Conservation (phyloP, 2,329 filamentous ascomycete species). For the Epichloe coenophiala region DNA sequence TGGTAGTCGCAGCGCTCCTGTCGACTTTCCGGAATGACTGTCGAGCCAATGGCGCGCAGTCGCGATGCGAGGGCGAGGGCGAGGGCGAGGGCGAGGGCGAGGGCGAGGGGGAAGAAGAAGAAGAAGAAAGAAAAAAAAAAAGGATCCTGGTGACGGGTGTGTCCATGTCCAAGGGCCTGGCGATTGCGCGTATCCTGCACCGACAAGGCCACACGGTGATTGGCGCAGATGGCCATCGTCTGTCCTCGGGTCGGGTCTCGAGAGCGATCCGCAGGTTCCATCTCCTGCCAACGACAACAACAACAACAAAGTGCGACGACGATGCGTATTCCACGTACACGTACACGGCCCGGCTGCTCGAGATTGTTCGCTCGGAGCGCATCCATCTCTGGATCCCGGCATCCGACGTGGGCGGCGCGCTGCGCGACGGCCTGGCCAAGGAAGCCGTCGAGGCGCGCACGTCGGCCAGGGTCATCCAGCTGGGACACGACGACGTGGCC, state of each 20-base stretch:
- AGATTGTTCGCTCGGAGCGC: constrained; percentile 44
- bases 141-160: constrained; percentile 61
- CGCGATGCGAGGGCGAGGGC: background rate
- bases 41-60: constrained; percentile 4
- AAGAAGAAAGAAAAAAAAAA: constrained; percentile 1
- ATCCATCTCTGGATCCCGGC: constrained; percentile 64
- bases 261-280: constrained; percentile 41
- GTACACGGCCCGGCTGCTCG: constrained; percentile 44
- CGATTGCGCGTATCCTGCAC: constrained; percentile 52
- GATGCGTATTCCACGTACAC: constrained; percentile 6
- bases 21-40: background rate
- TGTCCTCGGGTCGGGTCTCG: constrained; percentile 45
- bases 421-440: constrained; percentile 54
- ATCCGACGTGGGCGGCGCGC: constrained; percentile 50
- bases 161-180: constrained; percentile 57
- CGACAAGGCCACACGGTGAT: constrained; percentile 54
- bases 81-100: too few relatives aligned
- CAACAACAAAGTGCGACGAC: too few relatives aligned
- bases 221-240: constrained; percentile 49
- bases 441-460: constrained; percentile 45
- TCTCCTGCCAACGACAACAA: constrained; percentile 12
- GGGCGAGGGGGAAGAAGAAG: too few relatives aligned
- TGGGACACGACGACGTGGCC: constrained; percentile 40
- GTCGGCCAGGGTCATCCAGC: constrained; percentile 49
- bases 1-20: constrained; percentile 7